Evolutionary conservation across 1,139 yeast species (phyloP), one percentile per base, ranked within the genome.

Genomic region (Geotrichum australiense): DNA sequence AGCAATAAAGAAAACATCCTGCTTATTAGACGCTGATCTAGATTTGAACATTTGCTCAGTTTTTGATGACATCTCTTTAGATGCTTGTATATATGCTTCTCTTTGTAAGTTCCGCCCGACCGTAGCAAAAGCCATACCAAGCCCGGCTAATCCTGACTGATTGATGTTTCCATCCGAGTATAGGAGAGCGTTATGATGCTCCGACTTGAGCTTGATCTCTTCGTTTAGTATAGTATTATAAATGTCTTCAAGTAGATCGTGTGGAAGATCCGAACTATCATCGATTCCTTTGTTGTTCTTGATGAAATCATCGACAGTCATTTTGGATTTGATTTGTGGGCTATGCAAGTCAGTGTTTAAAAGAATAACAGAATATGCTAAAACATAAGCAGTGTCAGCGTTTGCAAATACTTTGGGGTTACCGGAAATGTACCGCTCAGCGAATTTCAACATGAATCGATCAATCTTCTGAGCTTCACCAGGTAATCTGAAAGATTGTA

Each of bases 391-490:
- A 0, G 96, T 80, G 56, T 87, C 97, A 1, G 97, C 96, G 56
- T 85, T 85, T 0, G 95, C 78, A 62, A 91, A 91, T 0, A 80
- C 71, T n/a, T 70, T 69, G 5, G 96, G 95, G 57, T 91, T 93
- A 43, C 93, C 96, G 50, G 81, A 78, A 28, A 80, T 80, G 57
- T 81, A 93, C 52, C 94, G 71, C 60, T 87, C 96, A 2, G 98
- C 98, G 68, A 93, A 93, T 58, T 93, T 91, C 57, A 91, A 74
- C 96, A 93, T 85, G 58, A 80, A 86, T 55, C 99, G 73, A 68
- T 93, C 98, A 61, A 93, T 89, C 58, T 91, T 91, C 63, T 93
- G 99, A 1, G 96, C 89, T 65, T 93, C 99, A 38, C 99, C 99
- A 0, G 99, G 98, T 47, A 93, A 70, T 59, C 98, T 73, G 64